Evolutionary conservation across 2,329 filamentous ascomycete species (phyloP).

Genomic region (Chaetomium sp.): DNA sequence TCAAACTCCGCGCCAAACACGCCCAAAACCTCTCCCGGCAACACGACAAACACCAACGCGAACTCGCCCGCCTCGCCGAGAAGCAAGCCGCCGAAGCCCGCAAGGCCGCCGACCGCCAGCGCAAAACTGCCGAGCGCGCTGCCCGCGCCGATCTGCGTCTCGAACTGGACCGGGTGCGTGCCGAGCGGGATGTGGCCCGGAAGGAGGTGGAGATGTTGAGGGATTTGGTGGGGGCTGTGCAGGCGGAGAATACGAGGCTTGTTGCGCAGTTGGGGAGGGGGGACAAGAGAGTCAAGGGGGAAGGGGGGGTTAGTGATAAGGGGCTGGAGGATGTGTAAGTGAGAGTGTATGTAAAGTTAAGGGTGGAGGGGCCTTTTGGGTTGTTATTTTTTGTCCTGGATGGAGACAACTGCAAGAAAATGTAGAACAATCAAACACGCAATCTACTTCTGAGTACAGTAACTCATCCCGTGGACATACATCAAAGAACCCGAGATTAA

Average conservation of each 20-base stretch:
- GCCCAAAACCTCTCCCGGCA: conserved; percentile 58
- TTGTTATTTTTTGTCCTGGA: not conserved
- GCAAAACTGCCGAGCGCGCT: conserved; percentile 48
- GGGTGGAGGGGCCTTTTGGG: too few relatives aligned
- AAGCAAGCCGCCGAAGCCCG: conserved; percentile 56
- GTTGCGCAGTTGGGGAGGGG: conserved; percentile 46
- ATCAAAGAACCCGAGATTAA: too few relatives aligned
- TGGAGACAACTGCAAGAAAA: too few relatives aligned
- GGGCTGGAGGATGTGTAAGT: too few relatives aligned
- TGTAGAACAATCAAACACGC: too few relatives aligned
- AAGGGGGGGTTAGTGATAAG: not conserved
- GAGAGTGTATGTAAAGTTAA: too few relatives aligned
- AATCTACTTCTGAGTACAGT: too few relatives aligned
- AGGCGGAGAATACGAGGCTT: conserved; percentile 54
- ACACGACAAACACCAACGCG: conserved; percentile 58
- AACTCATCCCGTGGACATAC: too few relatives aligned
- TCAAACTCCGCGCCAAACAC: conserved; percentile 58
- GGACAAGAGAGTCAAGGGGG: conserved; percentile 2
- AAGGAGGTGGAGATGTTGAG: conserved; percentile 50
- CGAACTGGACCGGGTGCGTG: conserved; percentile 46
- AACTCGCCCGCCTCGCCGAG: conserved; percentile 58
- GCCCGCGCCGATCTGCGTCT: conserved; percentile 42
- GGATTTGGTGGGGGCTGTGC: conserved; percentile 49
- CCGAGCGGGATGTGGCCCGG: conserved; percentile 46
- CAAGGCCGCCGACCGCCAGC: conserved; percentile 47